These are phyloP conservation scores for Nakazawaea peltata DNA, from an alignment of 805 yeast genomes.

Conservation along the genomic window DNA sequence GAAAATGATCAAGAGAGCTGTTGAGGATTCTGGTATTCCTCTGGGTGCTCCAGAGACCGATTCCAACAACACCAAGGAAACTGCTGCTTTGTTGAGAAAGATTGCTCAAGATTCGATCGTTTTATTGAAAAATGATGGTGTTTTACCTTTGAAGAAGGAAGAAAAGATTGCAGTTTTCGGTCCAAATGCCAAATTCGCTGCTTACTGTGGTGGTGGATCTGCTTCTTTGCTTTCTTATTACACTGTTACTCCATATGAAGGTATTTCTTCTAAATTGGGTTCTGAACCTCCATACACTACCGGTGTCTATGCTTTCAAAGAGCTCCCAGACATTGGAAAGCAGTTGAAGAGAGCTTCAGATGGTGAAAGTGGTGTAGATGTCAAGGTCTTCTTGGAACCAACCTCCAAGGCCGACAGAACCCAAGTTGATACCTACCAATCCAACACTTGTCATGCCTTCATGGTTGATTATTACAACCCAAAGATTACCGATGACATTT, in stretches of 20 bases:
- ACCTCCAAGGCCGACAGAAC: conserved; percentile 16
- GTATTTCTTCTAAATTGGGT: conserved; percentile 22
- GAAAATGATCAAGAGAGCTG: conserved; percentile 35
- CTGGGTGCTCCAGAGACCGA: conserved; percentile 27
- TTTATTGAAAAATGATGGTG: conserved; percentile 43
- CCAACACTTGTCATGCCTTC: conserved; percentile 12
- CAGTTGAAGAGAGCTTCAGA: conserved; percentile 9
- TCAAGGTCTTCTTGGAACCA: conserved; percentile 10
- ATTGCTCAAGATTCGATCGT: conserved; percentile 47
- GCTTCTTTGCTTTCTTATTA: conserved; percentile 40
- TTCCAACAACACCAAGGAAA: conserved; percentile 38
- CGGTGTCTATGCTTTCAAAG: conserved; percentile 9
- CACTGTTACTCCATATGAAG: conserved; percentile 38
- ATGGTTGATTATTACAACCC: conserved; percentile 18
- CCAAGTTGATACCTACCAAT: conserved; percentile 19
- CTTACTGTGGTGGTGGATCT: conserved; percentile 52
- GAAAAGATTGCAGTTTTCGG: conserved; percentile 42
- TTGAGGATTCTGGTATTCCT: conserved; percentile 30
- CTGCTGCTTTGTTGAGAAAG: conserved; percentile 32
- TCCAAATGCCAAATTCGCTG: conserved; percentile 41
- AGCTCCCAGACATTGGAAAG: conserved; percentile 9
- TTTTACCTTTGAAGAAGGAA: conserved; percentile 36
- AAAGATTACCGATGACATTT: conserved; percentile 15
- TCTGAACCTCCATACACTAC: conserved; percentile 1
- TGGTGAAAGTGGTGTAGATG: conserved; percentile 8